These are phyloP conservation scores for Phytophthora macrochlamydospora DNA, from an alignment of 352 stramenopile species.

Conservation along the genomic window DNA sequence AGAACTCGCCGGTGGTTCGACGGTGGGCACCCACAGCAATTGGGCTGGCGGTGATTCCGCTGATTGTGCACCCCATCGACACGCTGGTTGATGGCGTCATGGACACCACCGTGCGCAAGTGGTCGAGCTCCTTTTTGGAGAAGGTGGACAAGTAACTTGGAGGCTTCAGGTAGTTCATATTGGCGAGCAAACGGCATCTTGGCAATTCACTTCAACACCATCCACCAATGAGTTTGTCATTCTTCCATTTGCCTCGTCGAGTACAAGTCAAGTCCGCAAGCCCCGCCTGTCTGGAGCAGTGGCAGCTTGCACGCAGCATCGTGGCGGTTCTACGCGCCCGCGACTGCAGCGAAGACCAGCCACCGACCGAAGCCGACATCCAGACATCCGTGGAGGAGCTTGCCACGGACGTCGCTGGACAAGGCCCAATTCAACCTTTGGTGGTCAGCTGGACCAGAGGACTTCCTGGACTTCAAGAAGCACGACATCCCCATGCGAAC, in stretches of 20 bases:
- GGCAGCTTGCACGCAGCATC: background rate
- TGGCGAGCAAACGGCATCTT: background rate
- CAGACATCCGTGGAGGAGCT: background rate
- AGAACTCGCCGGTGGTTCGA: slow-evolving; percentile 50
- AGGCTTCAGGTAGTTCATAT: background rate
- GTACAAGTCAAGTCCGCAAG: background rate
- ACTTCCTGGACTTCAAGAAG: background rate
- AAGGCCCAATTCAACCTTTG: too few relatives aligned
- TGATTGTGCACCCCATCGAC: slow-evolving; percentile 91
- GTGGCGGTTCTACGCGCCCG: background rate
- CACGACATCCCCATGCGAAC: background rate
- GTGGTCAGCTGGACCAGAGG: background rate
- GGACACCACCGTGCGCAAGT: slow-evolving; percentile 52
- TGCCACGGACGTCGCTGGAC: background rate
- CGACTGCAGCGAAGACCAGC: background rate
- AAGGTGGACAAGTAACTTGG: slow-evolving; percentile 17
- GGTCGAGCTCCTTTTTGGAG: slow-evolving; percentile 25
- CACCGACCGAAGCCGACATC: background rate
- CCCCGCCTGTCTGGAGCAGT: background rate
- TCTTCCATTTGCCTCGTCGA: background rate
- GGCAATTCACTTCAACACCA: too few relatives aligned
- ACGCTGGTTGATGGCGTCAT: slow-evolving; percentile 59
- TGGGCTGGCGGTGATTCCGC: slow-evolving; percentile 78
- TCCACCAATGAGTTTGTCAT: background rate
- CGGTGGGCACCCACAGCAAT: slow-evolving; percentile 77